Evolutionary conservation across 352 stramenopile species (phyloP).

Genomic region (Hyphochytrium catenoides): DNA sequence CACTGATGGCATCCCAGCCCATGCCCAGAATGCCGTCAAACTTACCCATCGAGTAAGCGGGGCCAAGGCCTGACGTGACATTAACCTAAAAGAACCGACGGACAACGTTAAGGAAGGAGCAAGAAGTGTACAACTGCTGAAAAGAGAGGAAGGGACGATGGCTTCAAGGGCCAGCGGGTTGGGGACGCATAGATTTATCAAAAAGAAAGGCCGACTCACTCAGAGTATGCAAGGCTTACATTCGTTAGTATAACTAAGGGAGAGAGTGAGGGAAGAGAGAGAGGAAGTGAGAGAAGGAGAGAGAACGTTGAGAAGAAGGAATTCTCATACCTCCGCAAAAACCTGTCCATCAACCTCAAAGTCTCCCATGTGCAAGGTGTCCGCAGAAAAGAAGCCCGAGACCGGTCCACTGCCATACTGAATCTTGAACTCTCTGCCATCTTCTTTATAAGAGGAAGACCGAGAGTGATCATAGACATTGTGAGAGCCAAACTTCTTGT

Average conservation of each 20-base stretch:
- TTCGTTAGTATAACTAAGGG: too few species aligned
- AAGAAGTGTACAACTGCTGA: too few species aligned
- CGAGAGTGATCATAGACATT: conserved; percentile 63
- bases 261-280: too few species aligned
- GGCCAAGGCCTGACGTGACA: conserved; percentile 79
- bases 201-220: too few species aligned
- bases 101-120: too few species aligned
- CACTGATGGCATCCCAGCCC: conserved; percentile 77
- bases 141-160: too few species aligned
- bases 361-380: conserved; percentile 35
- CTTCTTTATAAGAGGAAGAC: conserved; percentile 58
- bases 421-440: conserved; percentile 80
- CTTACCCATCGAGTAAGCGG: conserved; percentile 79
- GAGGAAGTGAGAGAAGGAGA: too few species aligned
- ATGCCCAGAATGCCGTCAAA: conserved; percentile 95
- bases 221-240: too few species aligned
- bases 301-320: too few species aligned
- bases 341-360: conserved; percentile 47
- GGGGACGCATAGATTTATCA: too few species aligned
- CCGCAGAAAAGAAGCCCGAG: conserved; percentile 66
- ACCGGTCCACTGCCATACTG: conserved; percentile 83
- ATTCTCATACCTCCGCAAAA: conserved; percentile 89
- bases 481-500: conserved; percentile 36
- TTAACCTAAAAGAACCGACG: too few species aligned
- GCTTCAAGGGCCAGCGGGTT: too few species aligned